Conservation (phyloP, 805 yeast species). For the Teunomyces panamensis region DNA sequence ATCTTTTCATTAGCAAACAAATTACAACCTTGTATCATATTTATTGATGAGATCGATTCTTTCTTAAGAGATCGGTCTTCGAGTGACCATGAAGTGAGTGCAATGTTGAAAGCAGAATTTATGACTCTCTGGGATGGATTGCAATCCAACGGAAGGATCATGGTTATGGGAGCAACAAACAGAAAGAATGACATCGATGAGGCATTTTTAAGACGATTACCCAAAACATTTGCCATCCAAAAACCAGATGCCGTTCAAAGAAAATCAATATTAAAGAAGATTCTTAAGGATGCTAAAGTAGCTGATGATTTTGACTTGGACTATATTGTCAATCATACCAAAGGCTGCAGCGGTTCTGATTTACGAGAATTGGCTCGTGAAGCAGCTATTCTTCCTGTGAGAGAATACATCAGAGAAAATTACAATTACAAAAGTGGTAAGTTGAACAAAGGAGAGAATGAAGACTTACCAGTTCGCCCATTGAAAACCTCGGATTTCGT, state of each 20-base stretch:
- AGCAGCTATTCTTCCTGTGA: conserved; percentile 85
- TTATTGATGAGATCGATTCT: conserved; percentile 95
- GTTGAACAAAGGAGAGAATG: conserved; percentile 19
- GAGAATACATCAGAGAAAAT: conserved; percentile 74
- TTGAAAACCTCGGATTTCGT: conserved; percentile 63
- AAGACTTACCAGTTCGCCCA: conserved; percentile 54
- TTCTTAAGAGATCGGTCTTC: conserved; percentile 82
- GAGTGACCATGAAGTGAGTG: conserved; percentile 91
- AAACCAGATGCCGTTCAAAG: conserved; percentile 72
- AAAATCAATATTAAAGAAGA: conserved; percentile 61
- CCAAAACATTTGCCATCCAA: conserved; percentile 78
- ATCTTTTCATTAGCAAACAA: conserved; percentile 86
- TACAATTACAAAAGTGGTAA: conserved; percentile 42
- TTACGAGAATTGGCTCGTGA: conserved; percentile 87
- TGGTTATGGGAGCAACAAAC: conserved; percentile 94
- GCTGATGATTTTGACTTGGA: conserved; percentile 61
- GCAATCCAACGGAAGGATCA: conserved; percentile 67
- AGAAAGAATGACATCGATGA: conserved; percentile 87
- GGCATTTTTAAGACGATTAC: conserved; percentile 91
- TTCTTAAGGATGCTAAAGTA: conserved; percentile 62
- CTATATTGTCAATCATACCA: conserved; percentile 58
- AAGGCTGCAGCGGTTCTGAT: conserved; percentile 83
- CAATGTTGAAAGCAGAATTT: conserved; percentile 91
- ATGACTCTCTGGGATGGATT: conserved; percentile 98
- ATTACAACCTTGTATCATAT: conserved; percentile 89